Evolutionary conservation across 495 filamentous ascomycete genomes (phyloP).

Genomic region (Aspergillus bridgeri): DNA sequence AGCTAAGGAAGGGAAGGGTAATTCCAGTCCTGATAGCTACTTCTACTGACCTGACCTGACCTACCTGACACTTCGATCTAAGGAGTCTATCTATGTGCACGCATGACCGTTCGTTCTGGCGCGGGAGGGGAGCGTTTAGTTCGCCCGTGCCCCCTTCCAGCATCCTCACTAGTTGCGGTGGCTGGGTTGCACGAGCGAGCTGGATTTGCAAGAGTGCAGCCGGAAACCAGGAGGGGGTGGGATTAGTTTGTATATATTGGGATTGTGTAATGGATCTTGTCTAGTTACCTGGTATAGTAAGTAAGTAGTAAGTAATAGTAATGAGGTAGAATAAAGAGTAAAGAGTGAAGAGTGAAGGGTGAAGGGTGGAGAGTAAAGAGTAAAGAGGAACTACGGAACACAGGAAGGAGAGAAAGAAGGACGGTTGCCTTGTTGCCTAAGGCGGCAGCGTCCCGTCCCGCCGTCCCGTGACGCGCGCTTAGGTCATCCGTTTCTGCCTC

Average conservation of each 20-base stretch:
- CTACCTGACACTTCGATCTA: no score
- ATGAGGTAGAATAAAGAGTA: no score
- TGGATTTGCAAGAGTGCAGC: conserved; percentile 7
- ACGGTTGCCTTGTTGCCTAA: conserved; percentile 17
- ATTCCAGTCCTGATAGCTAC: conserved; percentile 10
- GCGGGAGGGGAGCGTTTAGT: conserved; percentile 35
- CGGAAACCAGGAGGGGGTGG: neutral
- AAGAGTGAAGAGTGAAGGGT: no score
- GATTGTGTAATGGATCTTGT: no score
- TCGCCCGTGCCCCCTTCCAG: conserved; percentile 6
- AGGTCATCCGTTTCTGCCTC: neutral
- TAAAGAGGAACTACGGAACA: no score
- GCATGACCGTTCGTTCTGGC: conserved; percentile 35
- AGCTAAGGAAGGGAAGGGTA: conserved; percentile 11
- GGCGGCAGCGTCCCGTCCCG: conserved; percentile 8
- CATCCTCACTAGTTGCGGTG: conserved; percentile 9
- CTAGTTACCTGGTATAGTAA: no score
- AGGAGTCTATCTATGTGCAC: conserved; percentile 38
- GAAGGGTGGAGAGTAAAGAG: no score
- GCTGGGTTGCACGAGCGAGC: conserved; percentile 11
- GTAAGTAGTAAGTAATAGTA: no score
- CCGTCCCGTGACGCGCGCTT: conserved; percentile 8
- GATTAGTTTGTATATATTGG: no score
- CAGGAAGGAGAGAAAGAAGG: neutral
- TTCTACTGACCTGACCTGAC: no score